phyloP scores from a whole-genome alignment of 2,329 filamentous ascomycete species.

The Aureobasidium musti region DNA sequence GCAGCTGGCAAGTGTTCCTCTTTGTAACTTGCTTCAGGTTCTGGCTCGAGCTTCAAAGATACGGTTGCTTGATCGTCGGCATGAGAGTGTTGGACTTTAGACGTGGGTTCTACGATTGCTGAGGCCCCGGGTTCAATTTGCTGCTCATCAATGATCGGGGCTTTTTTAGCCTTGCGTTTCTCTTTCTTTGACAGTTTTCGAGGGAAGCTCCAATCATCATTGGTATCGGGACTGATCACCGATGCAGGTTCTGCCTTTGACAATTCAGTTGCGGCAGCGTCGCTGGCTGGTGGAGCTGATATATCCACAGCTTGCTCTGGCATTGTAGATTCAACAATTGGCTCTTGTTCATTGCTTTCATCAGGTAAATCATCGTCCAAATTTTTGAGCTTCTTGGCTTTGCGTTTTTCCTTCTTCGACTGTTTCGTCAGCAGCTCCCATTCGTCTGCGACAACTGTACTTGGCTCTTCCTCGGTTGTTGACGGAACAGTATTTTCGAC shows the following conservation, averaged over 20 bases:
- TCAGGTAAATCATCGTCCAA: background rate
- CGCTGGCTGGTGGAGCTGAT: background rate
- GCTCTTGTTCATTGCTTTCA: background rate
- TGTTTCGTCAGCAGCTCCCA: background rate
- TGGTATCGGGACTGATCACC: background rate
- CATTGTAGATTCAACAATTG: background rate
- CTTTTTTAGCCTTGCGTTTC: constrained; percentile 36
- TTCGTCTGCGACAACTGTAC: background rate
- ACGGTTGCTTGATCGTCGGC: background rate
- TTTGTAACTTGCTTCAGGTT: too few species aligned
- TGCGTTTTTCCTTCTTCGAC: constrained; percentile 30
- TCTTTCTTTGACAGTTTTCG: constrained; percentile 32
- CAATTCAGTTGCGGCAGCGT: background rate
- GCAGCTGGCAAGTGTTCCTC: background rate
- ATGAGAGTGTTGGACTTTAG: background rate
- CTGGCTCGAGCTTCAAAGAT: background rate
- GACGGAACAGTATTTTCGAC: background rate
- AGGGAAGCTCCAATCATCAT: background rate
- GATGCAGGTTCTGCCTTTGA: background rate
- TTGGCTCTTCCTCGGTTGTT: background rate
- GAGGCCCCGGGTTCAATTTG: background rate
- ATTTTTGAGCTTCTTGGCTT: constrained; percentile 21
- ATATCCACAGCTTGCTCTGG: background rate
- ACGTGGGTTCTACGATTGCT: background rate
- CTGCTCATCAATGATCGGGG: background rate